Conservation (phyloP, 202 grass and related monocot genomes). For the Dendrocalamus latiflorus region DNA sequence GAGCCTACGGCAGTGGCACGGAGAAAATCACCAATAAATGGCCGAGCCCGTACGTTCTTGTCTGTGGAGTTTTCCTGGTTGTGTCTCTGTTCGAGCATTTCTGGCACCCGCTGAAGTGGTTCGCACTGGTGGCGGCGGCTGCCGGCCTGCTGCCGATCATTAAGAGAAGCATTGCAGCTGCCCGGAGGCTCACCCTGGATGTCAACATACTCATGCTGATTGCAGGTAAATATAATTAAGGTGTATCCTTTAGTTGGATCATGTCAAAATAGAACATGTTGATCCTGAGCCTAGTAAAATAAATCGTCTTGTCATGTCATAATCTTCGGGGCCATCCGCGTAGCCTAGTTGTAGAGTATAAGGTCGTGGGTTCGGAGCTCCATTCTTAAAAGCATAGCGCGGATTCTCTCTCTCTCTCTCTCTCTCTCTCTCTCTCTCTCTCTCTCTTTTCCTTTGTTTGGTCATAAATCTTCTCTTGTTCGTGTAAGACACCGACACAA, state of each 20-base stretch:
- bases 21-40: slow-evolving; percentile 58
- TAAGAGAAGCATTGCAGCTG: slow-evolving; percentile 48
- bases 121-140: slow-evolving; percentile 48
- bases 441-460: background rate
- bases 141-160: slow-evolving; percentile 50
- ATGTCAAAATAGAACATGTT: background rate
- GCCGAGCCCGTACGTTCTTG: slow-evolving; percentile 77
- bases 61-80: slow-evolving; percentile 47
- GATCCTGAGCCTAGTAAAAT: background rate
- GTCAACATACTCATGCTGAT: slow-evolving; percentile 95
- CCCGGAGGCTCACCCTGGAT: slow-evolving; percentile 66
- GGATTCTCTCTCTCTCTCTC: too few species aligned
- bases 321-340: background rate
- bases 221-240: slow-evolving; percentile 55
- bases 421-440: too few species aligned
- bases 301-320: background rate
- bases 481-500: background rate
- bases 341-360: background rate
- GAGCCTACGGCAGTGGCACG: slow-evolving; percentile 45
- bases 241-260: background rate
- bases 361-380: background rate
- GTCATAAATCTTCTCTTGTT: background rate
- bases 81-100: slow-evolving; percentile 70
- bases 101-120: slow-evolving; percentile 75
- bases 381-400: background rate